phyloP scores from a whole-genome alignment of 1,284 basidiomycete genomes.

The Fomitopsis pinicola region DNA sequence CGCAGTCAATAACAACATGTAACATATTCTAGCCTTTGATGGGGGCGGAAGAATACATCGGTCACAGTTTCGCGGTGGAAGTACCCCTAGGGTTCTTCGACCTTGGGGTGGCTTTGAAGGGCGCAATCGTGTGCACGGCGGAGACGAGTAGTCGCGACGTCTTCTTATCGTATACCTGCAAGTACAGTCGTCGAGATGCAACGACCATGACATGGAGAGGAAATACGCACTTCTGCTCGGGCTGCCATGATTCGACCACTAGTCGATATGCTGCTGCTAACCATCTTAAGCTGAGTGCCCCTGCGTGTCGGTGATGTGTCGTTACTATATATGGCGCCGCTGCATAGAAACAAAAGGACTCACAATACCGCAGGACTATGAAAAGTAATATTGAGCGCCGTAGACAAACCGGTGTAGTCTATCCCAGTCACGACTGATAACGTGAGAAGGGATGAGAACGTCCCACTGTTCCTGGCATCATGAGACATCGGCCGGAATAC shows the following conservation, averaged over 20 bases:
- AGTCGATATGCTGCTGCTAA: conserved; percentile 19
- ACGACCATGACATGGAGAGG: neutral
- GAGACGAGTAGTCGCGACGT: conserved; percentile 20
- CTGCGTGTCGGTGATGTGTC: conserved; percentile 5
- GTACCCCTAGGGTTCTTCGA: neutral
- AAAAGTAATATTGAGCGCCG: conserved; percentile 22
- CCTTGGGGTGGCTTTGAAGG: conserved; percentile 4
- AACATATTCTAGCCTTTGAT: neutral
- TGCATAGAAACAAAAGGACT: conserved; percentile 3
- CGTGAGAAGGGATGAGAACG: conserved; percentile 21
- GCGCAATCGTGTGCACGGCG: conserved; percentile 21
- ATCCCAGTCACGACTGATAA: conserved; percentile 15
- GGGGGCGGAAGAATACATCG: neutral
- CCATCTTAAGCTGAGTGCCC: conserved; percentile 19
- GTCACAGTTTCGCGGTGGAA: neutral
- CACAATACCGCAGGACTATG: conserved; percentile 20
- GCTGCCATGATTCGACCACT: conserved; percentile 16
- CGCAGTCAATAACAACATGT: neutral
- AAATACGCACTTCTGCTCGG: conserved; percentile 20
- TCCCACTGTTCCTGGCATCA: conserved; percentile 9
- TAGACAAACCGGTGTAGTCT: conserved; percentile 22
- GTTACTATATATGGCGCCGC: neutral
- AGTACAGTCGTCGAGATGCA: neutral
- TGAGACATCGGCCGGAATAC: neutral
- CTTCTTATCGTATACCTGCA: conserved; percentile 24